Evolutionary conservation across 805 yeast species (phyloP).

Genomic region (Pichia eremophila): DNA sequence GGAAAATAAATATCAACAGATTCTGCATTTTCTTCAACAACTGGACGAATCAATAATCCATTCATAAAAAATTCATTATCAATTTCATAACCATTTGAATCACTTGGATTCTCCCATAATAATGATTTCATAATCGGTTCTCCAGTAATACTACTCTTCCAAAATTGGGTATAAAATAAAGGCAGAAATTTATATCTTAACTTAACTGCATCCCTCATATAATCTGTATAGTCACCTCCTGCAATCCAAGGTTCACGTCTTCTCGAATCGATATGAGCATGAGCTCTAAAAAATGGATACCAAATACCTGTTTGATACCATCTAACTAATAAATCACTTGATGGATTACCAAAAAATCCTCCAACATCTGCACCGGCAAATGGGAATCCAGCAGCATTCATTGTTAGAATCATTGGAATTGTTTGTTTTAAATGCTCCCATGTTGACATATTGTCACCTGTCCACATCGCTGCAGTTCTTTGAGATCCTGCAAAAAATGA

Average conservation of each 20-base stretch:
- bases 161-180: constrained; percentile 68
- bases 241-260: constrained; percentile 90
- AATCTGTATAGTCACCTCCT: constrained; percentile 60
- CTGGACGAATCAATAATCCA: constrained; percentile 67
- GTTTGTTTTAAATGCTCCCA: constrained; percentile 83
- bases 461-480: constrained; percentile 89
- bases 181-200: constrained; percentile 75
- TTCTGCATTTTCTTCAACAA: constrained; percentile 44
- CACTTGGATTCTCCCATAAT: constrained; percentile 45
- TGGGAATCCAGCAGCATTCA: constrained; percentile 78
- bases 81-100: constrained; percentile 40
- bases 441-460: constrained; percentile 90
- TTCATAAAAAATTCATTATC: constrained; percentile 85
- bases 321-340: constrained; percentile 67
- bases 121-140: constrained; percentile 65
- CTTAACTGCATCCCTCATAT: constrained; percentile 60
- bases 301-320: constrained; percentile 97
- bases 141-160: constrained; percentile 51
- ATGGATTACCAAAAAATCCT: constrained; percentile 90
- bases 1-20: constrained; percentile 43
- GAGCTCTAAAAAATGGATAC: constrained; percentile 95
- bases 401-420: constrained; percentile 79
- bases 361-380: constrained; percentile 96
- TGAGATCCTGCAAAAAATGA: constrained; percentile 89
- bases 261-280: constrained; percentile 89